Conservation (phyloP, 305 asterid genomes). For the Fraxinus latifolia region DNA sequence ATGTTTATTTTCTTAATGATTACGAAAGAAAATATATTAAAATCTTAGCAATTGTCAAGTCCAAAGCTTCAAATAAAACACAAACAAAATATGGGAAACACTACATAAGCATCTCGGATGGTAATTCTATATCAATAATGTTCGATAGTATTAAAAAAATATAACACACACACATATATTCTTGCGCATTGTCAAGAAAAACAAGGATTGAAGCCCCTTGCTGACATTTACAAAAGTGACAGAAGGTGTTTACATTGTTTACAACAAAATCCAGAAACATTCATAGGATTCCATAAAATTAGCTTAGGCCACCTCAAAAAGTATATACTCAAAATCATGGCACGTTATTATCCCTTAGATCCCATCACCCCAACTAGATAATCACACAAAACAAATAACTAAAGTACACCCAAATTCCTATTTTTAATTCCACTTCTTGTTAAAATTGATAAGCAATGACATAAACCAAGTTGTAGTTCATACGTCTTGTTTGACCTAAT, state of each 20-base stretch:
- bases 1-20: neutral
- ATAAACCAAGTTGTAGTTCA: neutral
- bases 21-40: no score
- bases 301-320: neutral
- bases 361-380: constrained; percentile 18
- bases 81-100: no score
- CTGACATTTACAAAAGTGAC: neutral
- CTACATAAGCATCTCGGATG: neutral
- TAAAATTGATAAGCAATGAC: neutral
- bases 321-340: neutral
- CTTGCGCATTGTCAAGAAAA: neutral
- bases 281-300: constrained; percentile 3
- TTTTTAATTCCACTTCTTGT: neutral
- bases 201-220: neutral
- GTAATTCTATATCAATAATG: no score
- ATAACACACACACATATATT: no score
- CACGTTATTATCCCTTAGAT: constrained; percentile 17
- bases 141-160: neutral
- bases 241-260: neutral
- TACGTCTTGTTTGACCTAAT: no score
- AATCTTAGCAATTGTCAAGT: no score
- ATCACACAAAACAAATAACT: neutral
- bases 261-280: neutral
- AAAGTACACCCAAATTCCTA: neutral
- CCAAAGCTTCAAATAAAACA: neutral